These are phyloP conservation scores for Sistotremastrum niveocremeum DNA, from an alignment of 768 basidiomycete genomes.

Conservation along the genomic window DNA sequence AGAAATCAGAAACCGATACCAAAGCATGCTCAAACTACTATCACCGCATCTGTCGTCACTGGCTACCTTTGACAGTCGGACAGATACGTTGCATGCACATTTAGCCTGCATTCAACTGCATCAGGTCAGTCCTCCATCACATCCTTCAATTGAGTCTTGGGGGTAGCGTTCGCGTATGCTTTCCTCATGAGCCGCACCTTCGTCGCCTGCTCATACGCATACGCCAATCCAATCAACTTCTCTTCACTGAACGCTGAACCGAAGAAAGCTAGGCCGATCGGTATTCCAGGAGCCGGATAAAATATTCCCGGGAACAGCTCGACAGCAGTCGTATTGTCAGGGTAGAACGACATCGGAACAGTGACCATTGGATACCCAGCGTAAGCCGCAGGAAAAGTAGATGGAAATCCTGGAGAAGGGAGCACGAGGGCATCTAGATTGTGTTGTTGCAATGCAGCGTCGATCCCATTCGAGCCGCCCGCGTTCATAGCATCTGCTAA, in stretches of 20 bases:
- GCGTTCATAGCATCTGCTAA: conserved; percentile 32
- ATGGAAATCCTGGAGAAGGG: conserved; percentile 18
- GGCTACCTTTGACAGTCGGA: no score
- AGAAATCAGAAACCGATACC: no score
- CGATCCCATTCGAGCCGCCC: conserved; percentile 39
- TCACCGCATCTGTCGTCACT: no score
- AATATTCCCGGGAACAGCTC: conserved; percentile 1
- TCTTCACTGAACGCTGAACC: conserved; percentile 6
- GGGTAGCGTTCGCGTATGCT: conserved; percentile 5
- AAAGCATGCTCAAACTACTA: no score
- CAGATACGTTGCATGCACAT: no score
- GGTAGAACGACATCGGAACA: conserved; percentile 1
- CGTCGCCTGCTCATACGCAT: conserved; percentile 9
- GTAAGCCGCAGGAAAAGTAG: conserved; percentile 14
- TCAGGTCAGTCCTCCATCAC: not conserved
- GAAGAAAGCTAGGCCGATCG: conserved; percentile 7
- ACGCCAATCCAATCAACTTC: conserved; percentile 3
- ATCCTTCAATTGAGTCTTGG: conserved; percentile 8
- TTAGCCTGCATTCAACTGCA: not conserved
- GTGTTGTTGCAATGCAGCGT: conserved; percentile 31
- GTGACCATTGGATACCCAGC: conserved; percentile 25
- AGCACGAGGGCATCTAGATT: conserved; percentile 40
- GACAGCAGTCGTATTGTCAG: not conserved
- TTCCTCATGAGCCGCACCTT: conserved; percentile 5
- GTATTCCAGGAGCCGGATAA: conserved; percentile 6